Percentiles rank a stretch among this genome's conserved stretches.
Evolutionary conservation across 306 rosid genomes (phyloP).

Genomic region (Cicer chorassanicum): DNA sequence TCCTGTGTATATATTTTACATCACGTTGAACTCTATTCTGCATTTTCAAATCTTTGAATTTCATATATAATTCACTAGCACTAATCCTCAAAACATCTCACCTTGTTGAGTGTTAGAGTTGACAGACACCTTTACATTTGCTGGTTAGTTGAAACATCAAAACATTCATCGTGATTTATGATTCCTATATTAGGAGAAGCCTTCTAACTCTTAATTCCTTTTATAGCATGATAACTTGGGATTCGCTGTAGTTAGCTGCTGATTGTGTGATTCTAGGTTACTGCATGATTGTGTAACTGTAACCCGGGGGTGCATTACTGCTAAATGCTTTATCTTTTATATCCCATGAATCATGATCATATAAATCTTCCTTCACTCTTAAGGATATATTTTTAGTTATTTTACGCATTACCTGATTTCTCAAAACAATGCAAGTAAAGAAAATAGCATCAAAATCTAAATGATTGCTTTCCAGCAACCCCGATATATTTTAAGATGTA

Average conservation of each 20-base stretch:
- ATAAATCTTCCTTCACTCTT: constrained; percentile 9
- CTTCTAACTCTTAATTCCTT: background rate
- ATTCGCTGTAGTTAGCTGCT: background rate
- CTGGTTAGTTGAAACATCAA: background rate
- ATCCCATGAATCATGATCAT: background rate
- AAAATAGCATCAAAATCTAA: constrained; percentile 29
- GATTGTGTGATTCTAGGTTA: background rate
- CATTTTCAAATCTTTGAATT: background rate
- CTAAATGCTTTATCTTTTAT: constrained; percentile 16
- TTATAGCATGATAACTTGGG: background rate
- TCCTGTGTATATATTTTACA: background rate
- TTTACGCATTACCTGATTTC: constrained; percentile 3
- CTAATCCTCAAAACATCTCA: background rate
- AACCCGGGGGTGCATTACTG: background rate
- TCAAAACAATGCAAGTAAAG: constrained; percentile 8
- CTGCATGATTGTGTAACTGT: background rate
- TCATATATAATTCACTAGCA: background rate
- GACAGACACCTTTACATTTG: background rate
- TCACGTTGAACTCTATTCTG: background rate
- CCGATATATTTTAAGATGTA: constrained; percentile 23
- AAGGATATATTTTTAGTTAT: constrained; percentile 15
- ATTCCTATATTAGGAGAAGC: background rate
- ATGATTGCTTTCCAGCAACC: constrained; percentile 33
- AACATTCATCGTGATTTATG: background rate
- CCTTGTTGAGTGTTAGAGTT: background rate